Base-by-base conservation (phyloP, 192 early-diverging fungal genomes). In the Backusella westeae region DNA sequence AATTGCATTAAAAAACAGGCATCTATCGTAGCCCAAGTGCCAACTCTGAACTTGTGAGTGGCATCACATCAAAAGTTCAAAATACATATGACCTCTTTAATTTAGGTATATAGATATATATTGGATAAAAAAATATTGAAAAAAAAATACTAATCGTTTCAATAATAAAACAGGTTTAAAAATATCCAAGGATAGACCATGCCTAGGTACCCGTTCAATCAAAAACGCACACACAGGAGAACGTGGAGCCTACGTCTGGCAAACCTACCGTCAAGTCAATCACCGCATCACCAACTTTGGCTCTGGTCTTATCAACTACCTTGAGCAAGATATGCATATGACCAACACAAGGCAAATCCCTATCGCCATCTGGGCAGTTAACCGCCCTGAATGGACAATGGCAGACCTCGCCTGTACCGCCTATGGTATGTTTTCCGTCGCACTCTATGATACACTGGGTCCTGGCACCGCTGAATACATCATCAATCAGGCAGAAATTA, bases 381-480 rank as follows among this genome's bases (percentile, higher is more conserved):
- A 77, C 10, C 76, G 76, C 32, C 84, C 90, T 12, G 92, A 94
- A 72, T 96, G 93, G 91, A 84, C 87, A 8, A 85, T 96, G 44
- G 74, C 87, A 15, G 90, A 93, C 65, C 86, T 89, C 42, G 93
- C 84, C 0, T 85, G 89, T 21, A 78, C 85, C 7, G 85, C 86
- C 44, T 90, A 92, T 72, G 87, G 86, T 70, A 52, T 91, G 66
- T 82, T 88, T 63, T 83, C 89, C 8, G 95, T 97, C 19, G 90
- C 96, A 2, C 83, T 98, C 15, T 96, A 97, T 85, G 96, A 98
- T 77, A 96, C 96, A n/a, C 87, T 98, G 38, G 97, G 95, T 49
- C 86, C 89, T 0, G 92, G 94, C 68, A 87, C 93, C 17, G 82
- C 97, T 73, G 89, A 94, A 85, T 96, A 92, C 80, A 92, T 97